Conservation (phyloP, 768 basidiomycete genomes). For the Mycena galopus region DNA sequence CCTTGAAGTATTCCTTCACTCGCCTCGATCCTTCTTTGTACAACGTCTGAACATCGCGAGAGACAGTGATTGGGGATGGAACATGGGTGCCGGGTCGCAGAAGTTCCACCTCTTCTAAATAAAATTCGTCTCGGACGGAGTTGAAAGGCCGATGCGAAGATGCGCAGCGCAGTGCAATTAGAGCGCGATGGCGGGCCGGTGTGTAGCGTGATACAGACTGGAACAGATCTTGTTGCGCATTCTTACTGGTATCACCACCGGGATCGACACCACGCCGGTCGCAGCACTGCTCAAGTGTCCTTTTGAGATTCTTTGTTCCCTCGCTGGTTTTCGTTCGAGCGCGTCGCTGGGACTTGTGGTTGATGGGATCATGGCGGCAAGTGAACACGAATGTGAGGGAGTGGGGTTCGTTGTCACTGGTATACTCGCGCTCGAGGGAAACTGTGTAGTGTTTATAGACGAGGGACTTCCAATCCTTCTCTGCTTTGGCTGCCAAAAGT, state of each 20-base stretch:
- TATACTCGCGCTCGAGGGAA: background rate
- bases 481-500: background rate
- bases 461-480: conserved; percentile 26
- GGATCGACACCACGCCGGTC: background rate
- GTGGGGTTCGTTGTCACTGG: background rate
- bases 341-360: background rate
- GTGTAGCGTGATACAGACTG: conserved; percentile 10
- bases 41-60: conserved; percentile 34
- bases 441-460: conserved; percentile 37
- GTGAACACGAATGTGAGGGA: conserved; percentile 15
- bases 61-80: conserved; percentile 42
- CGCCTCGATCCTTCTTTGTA: conserved; percentile 29
- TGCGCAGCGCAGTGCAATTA: conserved; percentile 44
- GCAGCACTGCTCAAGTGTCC: background rate
- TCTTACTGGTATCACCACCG: background rate
- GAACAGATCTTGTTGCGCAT: background rate
- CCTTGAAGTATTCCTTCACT: conserved; percentile 38
- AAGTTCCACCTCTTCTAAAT: conserved; percentile 43
- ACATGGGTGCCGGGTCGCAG: conserved; percentile 43
- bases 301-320: background rate
- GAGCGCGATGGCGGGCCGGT: conserved; percentile 36
- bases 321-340: background rate
- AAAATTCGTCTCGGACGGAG: conserved; percentile 39
- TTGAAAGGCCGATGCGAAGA: conserved; percentile 41
- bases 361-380: background rate